phyloP scores from a whole-genome alignment of 2,329 filamentous ascomycete genomes.

The Chrysosporium queenslandicum region DNA sequence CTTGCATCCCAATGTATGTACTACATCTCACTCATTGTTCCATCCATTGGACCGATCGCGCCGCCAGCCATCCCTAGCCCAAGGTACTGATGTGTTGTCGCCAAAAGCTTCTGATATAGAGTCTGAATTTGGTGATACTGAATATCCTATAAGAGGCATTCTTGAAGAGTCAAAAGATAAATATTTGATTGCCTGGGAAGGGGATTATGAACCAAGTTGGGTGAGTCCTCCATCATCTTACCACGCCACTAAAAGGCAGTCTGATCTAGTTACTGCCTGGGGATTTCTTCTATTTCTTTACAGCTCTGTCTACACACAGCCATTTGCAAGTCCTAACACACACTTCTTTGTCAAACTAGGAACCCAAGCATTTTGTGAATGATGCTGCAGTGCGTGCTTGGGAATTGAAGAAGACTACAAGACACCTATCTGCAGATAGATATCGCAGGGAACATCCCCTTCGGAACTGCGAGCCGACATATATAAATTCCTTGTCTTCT shows the following conservation, averaged over 20 bases:
- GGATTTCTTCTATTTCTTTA: too few species aligned
- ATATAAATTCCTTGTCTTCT: conserved; percentile 6
- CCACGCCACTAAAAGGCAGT: too few species aligned
- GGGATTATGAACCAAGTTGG: conserved; percentile 30
- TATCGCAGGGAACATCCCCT: conserved; percentile 11
- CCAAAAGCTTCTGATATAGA: conserved; percentile 4
- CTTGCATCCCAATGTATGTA: conserved; percentile 7
- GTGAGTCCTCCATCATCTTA: conserved; percentile 27
- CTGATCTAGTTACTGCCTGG: too few species aligned
- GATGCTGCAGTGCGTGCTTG: conserved; percentile 24
- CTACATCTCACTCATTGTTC: background rate
- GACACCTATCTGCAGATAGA: conserved; percentile 10
- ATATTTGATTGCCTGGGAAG: conserved; percentile 35
- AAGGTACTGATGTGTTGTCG: background rate
- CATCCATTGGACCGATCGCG: background rate
- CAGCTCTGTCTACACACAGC: background rate
- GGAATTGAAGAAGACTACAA: conserved; percentile 22
- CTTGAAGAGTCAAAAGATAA: conserved; percentile 28
- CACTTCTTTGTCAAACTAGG: conserved; percentile 18
- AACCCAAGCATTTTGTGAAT: conserved; percentile 30
- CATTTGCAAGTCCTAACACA: background rate
- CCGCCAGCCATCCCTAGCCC: too few species aligned
- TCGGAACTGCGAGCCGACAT: background rate
- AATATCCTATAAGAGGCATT: conserved; percentile 30
- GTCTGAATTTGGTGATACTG: conserved; percentile 21